These are phyloP conservation scores for Coemansia aciculifera DNA, from an alignment of 192 early-diverging fungal species.

Conservation along the genomic window DNA sequence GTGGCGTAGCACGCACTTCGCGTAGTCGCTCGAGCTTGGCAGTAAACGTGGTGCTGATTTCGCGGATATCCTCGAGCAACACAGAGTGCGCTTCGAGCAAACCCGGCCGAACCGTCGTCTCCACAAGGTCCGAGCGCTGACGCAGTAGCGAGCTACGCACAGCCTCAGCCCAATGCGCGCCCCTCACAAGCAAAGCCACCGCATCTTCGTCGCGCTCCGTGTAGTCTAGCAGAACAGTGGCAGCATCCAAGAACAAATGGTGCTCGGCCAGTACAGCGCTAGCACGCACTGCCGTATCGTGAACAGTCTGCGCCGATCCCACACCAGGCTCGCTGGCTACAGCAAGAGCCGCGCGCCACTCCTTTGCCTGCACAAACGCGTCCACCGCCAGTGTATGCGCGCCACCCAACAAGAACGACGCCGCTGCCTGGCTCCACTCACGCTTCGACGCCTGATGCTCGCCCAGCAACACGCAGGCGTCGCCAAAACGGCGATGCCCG, in stretches of 20 bases:
- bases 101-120: conserved; percentile 72
- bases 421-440: conserved; percentile 53
- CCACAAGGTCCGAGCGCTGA: conserved; percentile 69
- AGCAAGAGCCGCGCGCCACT: conserved; percentile 44
- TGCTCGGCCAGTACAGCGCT: conserved; percentile 57
- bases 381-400: conserved; percentile 21
- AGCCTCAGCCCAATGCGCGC: conserved; percentile 77
- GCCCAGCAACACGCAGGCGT: conserved; percentile 59
- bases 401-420: conserved; percentile 37
- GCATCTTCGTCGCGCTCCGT: conserved; percentile 69
- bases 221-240: conserved; percentile 71
- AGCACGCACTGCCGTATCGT: conserved; percentile 34
- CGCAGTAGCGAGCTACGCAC: conserved; percentile 62
- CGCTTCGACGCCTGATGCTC: conserved; percentile 59
- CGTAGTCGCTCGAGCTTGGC: conserved; percentile 25
- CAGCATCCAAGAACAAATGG: conserved; percentile 68
- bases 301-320: conserved; percentile 6
- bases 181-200: conserved; percentile 67
- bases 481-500: conserved; percentile 49
- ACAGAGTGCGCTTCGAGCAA: conserved; percentile 46
- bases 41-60: conserved; percentile 30
- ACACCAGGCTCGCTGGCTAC: conserved; percentile 20
- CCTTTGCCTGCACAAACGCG: conserved; percentile 33
- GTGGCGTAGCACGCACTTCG: conserved; percentile 37
- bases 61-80: conserved; percentile 45